Evolutionary conservation across 108 stramenopile genomes (phyloP), one percentile per base, ranked within the genome.

Genomic region (Cyclotella sp.): DNA sequence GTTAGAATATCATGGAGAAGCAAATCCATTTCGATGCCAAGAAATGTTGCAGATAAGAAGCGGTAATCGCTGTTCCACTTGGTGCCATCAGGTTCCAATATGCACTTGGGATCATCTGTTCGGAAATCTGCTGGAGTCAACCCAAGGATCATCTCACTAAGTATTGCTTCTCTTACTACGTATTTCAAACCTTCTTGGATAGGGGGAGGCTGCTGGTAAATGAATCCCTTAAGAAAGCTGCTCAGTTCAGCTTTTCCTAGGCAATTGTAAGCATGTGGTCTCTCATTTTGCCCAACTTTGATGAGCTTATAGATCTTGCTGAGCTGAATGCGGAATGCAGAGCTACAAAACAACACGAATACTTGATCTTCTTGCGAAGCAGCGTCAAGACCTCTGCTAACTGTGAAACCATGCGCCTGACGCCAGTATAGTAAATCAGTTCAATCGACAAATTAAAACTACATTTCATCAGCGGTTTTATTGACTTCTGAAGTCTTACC

Each of bases 1-100:
- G 86, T 73, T n/a, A 90, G 76, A 42, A 91, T 75, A 41, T 93
- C 86, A 43, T 92, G 87, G 15, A 91, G 51, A 12, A 90, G 63
- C 6, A 93, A 70, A 46, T 93, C 88, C 21, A 72, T 27, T 62
- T 92, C 91, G 43, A 71, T 73, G 19, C 91, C 93, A 12, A 90
- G 78, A 42, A 93, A 88, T 21, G 84, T 74, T 11, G 80, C 73
- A 16, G 44, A 68, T 29, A 88, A 63, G 75, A 84, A 92, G 21
- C 73, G 60, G 70, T 83, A 52, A 61, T 78, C 63, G 71, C 49
- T 34, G 57, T 28, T 57, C 69, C 69, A 70, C 15, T 22, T 70
- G 51, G 55, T 27, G 11, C 13, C 0, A 42, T 94, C 93, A 9
- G 87, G 87, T 21, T 86, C 77, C 72, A 94, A 78, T 52, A 94